Percentiles rank a stretch among this genome's conserved stretches.
These are phyloP conservation scores for Theileria orientalis DNA, from an alignment of 169 alveolate genomes.

Conservation along the genomic window DNA sequence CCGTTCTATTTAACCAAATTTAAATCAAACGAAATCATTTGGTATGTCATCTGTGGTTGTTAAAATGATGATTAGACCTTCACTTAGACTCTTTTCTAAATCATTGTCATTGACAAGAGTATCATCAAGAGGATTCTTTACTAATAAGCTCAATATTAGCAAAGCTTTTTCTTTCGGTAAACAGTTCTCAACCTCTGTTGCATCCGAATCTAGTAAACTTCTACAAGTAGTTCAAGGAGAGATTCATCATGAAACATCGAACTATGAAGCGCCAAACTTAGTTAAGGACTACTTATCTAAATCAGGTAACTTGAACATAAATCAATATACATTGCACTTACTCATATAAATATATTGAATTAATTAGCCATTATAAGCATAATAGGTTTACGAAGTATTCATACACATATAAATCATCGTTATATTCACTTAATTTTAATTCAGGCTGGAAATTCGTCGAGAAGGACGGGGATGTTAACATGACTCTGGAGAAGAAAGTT, in stretches of 20 bases:
- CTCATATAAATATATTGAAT: background rate
- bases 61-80: constrained; percentile 6
- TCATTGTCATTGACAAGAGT: background rate
- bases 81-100: constrained; percentile 2
- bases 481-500: constrained; percentile 76
- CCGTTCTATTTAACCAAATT: no score
- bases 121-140: constrained; percentile 8
- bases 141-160: background rate
- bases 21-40: no score
- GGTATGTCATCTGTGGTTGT: no score
- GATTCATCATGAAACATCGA: constrained; percentile 77
- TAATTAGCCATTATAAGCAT: no score
- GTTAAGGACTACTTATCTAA: constrained; percentile 72
- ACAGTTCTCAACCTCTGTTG: constrained; percentile 36
- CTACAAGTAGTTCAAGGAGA: constrained; percentile 77
- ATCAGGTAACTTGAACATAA: constrained; percentile 43
- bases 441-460: constrained; percentile 80
- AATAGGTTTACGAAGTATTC: no score
- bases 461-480: constrained; percentile 81
- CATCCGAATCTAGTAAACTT: constrained; percentile 76
- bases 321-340: background rate
- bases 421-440: no score
- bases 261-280: constrained; percentile 76
- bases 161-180: background rate
- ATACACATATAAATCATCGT: no score